Evolutionary conservation across 306 rosid genomes (phyloP).

Genomic region (Calophaca sinica): DNA sequence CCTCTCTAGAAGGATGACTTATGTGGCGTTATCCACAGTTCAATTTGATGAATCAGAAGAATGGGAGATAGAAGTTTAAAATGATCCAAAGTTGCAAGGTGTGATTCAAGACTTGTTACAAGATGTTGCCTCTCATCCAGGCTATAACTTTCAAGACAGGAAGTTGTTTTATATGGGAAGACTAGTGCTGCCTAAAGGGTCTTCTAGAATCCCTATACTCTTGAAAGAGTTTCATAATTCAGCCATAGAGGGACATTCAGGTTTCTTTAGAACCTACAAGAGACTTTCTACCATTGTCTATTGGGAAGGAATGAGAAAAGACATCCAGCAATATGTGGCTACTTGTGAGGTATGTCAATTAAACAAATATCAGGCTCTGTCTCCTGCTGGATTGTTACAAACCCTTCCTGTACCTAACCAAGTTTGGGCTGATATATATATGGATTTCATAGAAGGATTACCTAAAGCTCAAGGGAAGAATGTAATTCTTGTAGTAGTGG

Average conservation of each 20-base stretch:
- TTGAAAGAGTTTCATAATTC: background rate
- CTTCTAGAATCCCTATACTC: fast-evolving
- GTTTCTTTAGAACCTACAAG: background rate
- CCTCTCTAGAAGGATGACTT: too few species aligned
- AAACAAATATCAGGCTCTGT: background rate
- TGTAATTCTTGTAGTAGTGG: background rate
- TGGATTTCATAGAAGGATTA: background rate
- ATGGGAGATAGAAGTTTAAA: too few species aligned
- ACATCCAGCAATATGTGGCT: background rate
- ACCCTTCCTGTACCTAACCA: background rate
- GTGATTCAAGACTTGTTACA: background rate
- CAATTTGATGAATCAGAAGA: too few species aligned
- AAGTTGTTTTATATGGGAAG: background rate
- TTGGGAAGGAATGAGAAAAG: background rate
- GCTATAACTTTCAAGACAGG: too few species aligned
- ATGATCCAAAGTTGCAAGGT: too few species aligned
- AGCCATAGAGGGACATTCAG: background rate
- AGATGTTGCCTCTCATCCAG: background rate
- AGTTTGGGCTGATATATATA: background rate
- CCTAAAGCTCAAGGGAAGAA: background rate
- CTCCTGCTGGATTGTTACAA: background rate
- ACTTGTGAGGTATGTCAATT: background rate
- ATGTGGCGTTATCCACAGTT: too few species aligned
- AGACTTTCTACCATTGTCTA: background rate
- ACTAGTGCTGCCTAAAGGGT: background rate